Conservation (phyloP, 1,284 basidiomycete species). For the Crucibulum parvulum region DNA sequence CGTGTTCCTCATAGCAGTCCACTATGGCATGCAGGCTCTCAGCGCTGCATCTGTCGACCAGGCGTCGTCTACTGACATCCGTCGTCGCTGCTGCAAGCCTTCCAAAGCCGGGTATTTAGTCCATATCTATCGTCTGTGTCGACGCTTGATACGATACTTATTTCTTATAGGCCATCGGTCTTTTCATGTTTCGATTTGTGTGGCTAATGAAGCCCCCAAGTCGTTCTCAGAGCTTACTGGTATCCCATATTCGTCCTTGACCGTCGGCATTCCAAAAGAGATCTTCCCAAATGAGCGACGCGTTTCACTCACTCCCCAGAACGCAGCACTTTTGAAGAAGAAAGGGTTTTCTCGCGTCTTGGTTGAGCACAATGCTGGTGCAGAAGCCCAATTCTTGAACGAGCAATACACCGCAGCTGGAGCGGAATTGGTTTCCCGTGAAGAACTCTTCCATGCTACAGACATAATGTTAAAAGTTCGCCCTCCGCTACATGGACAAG, state of each 20-base stretch:
- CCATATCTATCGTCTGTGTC: background rate
- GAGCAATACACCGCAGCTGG: slow-evolving; percentile 82
- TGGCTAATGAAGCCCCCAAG: slow-evolving; percentile 30
- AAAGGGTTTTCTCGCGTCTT: slow-evolving; percentile 80
- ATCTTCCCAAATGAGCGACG: slow-evolving; percentile 78
- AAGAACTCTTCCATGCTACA: slow-evolving; percentile 65
- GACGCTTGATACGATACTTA: background rate
- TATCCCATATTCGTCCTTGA: slow-evolving; percentile 73
- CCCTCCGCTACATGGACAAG: slow-evolving; percentile 68
- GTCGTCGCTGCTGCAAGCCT: background rate
- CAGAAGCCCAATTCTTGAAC: slow-evolving; percentile 78
- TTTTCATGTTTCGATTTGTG: slow-evolving; percentile 35
- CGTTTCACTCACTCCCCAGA: slow-evolving; percentile 82
- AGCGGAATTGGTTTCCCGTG: slow-evolving; percentile 71
- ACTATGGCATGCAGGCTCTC: background rate
- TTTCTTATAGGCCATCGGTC: slow-evolving; percentile 33
- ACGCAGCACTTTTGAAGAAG: slow-evolving; percentile 75
- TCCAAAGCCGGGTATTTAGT: background rate
- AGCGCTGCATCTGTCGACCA: background rate
- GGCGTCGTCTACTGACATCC: background rate
- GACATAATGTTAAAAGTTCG: slow-evolving; percentile 87
- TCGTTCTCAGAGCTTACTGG: slow-evolving; percentile 45
- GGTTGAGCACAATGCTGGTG: slow-evolving; percentile 76
- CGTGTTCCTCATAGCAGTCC: background rate
- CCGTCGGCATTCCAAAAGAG: slow-evolving; percentile 81